phyloP scores from a whole-genome alignment of 176 grass and related monocot species.

The Thinopyrum elongatum region DNA sequence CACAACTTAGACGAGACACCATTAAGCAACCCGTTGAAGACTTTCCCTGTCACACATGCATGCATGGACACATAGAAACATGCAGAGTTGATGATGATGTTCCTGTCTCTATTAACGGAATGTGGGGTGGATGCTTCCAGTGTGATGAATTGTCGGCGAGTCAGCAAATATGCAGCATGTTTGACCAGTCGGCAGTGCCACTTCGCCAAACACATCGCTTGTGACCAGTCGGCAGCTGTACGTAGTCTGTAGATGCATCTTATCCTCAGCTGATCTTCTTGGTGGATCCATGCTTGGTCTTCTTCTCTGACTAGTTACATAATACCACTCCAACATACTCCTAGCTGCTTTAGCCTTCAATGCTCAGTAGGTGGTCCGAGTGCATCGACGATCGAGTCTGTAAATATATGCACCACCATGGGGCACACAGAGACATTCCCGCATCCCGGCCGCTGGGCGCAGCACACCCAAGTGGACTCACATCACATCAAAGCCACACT shows the following conservation, averaged over 20 bases:
- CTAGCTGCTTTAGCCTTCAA: background rate
- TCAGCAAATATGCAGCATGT: background rate
- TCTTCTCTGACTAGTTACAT: background rate
- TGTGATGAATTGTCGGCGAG: background rate
- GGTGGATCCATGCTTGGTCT: constrained; percentile 1
- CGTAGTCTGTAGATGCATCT: background rate
- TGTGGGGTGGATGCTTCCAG: background rate
- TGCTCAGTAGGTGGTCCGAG: background rate
- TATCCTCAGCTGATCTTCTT: background rate
- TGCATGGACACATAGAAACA: background rate
- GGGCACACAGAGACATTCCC: background rate
- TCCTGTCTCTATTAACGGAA: background rate
- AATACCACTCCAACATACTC: background rate
- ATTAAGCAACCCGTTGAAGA: background rate
- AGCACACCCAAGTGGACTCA: background rate
- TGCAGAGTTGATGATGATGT: background rate
- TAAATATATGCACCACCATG: background rate
- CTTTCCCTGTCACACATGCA: background rate
- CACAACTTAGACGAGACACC: no score
- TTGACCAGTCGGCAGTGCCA: background rate
- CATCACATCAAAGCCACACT: background rate
- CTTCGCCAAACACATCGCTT: background rate
- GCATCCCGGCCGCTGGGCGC: no score
- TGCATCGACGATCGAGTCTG: background rate
- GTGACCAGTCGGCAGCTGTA: background rate